Base-by-base conservation (phyloP, 192 early-diverging fungal genomes). In the Mycoemilia scoparia region DNA sequence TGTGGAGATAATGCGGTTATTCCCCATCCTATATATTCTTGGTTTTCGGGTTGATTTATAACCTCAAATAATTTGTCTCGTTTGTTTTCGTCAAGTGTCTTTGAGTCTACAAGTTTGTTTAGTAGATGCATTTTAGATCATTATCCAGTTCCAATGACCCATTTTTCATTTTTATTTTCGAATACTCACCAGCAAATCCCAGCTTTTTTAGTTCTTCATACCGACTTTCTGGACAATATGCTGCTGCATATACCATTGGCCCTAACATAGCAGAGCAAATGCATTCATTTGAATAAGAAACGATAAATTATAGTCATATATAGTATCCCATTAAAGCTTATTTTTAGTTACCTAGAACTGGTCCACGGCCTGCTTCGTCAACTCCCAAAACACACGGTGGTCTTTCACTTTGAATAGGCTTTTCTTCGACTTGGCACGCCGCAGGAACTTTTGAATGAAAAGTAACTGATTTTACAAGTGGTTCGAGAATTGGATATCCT, bases 241-340 rank as follows among this genome's bases (percentile, higher is more conserved):
- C 76, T n/a, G 80, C 60, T 1, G 83, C 83, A 52, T 96, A 99
- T 0, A 96, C 92, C 95, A 99, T 99, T 6, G 90, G 87, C 1
- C 87, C n/a, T n/a, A n/a, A n/a, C 79, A 77, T 14, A 35, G 7
- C 17, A 24, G 5, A 12, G 19, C 8, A 33, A 19, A 34, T 25
- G 24, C 4, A 19, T 26, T 6, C 18, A 62, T 11, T 56, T 54
- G 3, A 5, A 2, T n/a, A 45, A 29, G 12, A 52, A 7, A 13
- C 5, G 14, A 27, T 14, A 58, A 57, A 12, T 57, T 27, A 49
- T 13, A 13, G 12, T 3, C 0, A 40, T 17, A 51, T 34, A 30
- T 10, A 17, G 7, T 14, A 32, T 5, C 43, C 69, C 78, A n/a
- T n/a, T n/a, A n/a, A n/a, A n/a, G n/a, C n/a, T n/a, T n/a, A n/a